Conservation (phyloP, 176 grass and related monocot species). For the Poa annua region DNA sequence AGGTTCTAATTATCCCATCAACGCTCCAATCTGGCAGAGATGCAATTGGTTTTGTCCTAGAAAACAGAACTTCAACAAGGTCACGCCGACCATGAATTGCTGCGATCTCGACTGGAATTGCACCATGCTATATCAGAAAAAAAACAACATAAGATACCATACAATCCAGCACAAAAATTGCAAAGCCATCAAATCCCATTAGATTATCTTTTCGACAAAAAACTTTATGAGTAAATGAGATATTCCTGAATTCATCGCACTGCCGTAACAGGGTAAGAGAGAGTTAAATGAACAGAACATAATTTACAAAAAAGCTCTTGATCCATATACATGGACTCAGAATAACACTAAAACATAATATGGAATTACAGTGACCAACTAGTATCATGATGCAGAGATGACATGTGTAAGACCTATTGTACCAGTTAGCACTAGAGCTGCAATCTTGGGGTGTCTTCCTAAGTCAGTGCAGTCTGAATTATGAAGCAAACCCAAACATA, state of each 20-base stretch:
- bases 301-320: not conserved
- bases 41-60: slow-evolving; percentile 35
- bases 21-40: slow-evolving; percentile 29
- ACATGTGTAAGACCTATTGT: not conserved
- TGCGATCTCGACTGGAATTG: slow-evolving; percentile 37
- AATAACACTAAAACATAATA: not conserved
- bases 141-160: not conserved
- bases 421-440: not conserved
- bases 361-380: not conserved
- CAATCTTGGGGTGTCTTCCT: slow-evolving; percentile 1
- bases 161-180: slow-evolving; percentile 5
- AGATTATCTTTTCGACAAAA: not conserved
- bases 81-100: slow-evolving; percentile 32
- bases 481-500: not conserved
- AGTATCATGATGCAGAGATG: not conserved
- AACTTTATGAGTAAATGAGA: not conserved
- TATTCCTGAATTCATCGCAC: not conserved
- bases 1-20: slow-evolving; percentile 32
- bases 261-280: not conserved
- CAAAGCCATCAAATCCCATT: not conserved
- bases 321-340: not conserved
- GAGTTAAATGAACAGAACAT: not conserved
- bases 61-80: slow-evolving; percentile 48
- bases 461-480: slow-evolving; percentile 1
- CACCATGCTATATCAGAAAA: slow-evolving; percentile 9